Conservation (phyloP, 345 rosid genomes). For the Salix caprea region DNA sequence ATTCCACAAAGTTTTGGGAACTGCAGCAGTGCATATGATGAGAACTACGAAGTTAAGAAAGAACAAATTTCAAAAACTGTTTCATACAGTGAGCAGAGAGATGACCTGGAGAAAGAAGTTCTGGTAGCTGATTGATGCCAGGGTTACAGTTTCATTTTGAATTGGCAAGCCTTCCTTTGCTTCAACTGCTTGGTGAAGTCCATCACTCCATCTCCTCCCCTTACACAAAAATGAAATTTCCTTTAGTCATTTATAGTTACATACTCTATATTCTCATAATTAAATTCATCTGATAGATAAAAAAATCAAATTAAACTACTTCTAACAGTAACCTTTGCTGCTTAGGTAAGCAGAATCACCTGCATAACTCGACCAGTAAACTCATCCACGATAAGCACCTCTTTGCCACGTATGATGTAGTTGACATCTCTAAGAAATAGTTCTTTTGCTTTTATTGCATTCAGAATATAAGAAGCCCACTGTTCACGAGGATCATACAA, state of each 20-base stretch:
- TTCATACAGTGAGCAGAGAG: slow-evolving; percentile 12
- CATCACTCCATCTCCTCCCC: slow-evolving; percentile 99
- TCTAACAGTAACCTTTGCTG: not conserved
- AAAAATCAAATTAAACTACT: not conserved
- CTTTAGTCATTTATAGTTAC: not conserved
- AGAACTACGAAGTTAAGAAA: slow-evolving; percentile 15
- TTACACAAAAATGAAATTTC: slow-evolving; percentile 22
- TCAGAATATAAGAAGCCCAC: slow-evolving; percentile 86
- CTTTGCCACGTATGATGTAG: slow-evolving; percentile 87
- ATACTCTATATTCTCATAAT: not conserved
- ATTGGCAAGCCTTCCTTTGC: slow-evolving; percentile 96
- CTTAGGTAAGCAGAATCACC: slow-evolving; percentile 39
- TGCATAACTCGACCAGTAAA: slow-evolving; percentile 99
- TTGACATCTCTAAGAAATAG: slow-evolving; percentile 91
- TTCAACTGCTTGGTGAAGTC: slow-evolving; percentile 99
- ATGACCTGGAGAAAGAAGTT: slow-evolving; percentile 96
- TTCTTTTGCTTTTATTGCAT: slow-evolving; percentile 95
- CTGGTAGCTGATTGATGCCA: slow-evolving; percentile 96
- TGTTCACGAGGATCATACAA: slow-evolving; percentile 97
- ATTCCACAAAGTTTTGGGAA: slow-evolving; percentile 97
- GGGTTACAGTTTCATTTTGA: slow-evolving; percentile 91
- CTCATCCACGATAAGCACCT: slow-evolving; percentile 96
- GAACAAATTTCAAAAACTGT: slow-evolving; percentile 6
- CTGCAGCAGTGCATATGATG: slow-evolving; percentile 32
- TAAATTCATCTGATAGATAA: not conserved